Evolutionary conservation across 768 basidiomycete species (phyloP).

Genomic region (Rhizopogon salebrosus): DNA sequence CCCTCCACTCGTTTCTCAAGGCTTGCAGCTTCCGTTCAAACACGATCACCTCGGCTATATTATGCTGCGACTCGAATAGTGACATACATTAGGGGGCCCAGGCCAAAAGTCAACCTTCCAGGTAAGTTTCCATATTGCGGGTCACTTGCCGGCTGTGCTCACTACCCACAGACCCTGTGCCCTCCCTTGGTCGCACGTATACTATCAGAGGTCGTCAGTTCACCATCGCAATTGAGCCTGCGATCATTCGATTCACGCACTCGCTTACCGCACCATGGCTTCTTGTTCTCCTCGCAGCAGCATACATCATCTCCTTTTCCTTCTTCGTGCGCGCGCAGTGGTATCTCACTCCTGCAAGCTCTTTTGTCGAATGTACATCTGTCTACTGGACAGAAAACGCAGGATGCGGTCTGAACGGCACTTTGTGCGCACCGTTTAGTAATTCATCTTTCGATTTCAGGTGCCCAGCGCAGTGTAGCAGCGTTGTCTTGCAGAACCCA

Average conservation of each 20-base stretch:
- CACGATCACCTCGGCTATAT: constrained; percentile 15
- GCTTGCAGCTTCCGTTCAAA: constrained; percentile 3
- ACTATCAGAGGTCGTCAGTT: constrained; percentile 32
- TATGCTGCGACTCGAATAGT: constrained; percentile 2
- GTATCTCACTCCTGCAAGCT: constrained; percentile 59
- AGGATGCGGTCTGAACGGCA: constrained; percentile 71
- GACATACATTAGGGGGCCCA: constrained; percentile 52
- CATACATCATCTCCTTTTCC: constrained; percentile 66
- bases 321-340: constrained; percentile 72
- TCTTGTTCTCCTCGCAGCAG: constrained; percentile 47
- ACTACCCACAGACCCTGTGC: constrained; percentile 40
- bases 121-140: constrained; percentile 22
- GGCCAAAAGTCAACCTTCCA: constrained; percentile 48
- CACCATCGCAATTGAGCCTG: constrained; percentile 48
- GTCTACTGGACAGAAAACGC: constrained; percentile 67
- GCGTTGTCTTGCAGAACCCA: constrained; percentile 64
- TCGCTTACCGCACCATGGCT: constrained; percentile 49
- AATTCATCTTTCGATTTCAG: constrained; percentile 66
- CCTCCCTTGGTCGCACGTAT: constrained; percentile 49
- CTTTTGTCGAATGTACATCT: constrained; percentile 63
- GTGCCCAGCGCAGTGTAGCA: constrained; percentile 69
- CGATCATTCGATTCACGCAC: constrained; percentile 45
- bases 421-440: constrained; percentile 57
- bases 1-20: background rate
- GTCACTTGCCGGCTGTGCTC: background rate